These are phyloP conservation scores for Colletotrichum nymphaeae DNA, from an alignment of 2,329 filamentous ascomycete species.

Conservation along the genomic window DNA sequence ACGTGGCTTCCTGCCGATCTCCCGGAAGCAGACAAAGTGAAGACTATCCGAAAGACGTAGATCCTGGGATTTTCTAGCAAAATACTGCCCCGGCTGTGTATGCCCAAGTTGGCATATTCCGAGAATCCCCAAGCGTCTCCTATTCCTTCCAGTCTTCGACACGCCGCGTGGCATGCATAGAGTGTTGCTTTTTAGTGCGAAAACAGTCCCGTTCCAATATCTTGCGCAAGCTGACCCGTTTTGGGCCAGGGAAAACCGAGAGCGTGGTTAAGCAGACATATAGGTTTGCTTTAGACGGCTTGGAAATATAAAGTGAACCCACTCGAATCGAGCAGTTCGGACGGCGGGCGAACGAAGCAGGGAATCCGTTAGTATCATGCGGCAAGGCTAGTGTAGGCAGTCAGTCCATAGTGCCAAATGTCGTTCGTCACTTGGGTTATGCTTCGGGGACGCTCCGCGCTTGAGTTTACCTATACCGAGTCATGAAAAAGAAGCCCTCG, in stretches of 20 bases:
- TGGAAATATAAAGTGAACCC: background rate
- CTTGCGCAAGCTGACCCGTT: background rate
- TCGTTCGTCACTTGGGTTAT: background rate
- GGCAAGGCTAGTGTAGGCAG: background rate
- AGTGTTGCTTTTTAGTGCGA: background rate
- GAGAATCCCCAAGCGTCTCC: background rate
- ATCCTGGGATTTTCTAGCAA: background rate
- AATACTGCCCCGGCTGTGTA: background rate
- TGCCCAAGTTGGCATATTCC: background rate
- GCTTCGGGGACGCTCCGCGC: background rate
- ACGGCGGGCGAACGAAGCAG: constrained; percentile 1
- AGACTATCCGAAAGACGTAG: background rate
- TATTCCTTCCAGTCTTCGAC: background rate
- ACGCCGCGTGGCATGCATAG: background rate
- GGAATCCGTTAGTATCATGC: constrained; percentile 17
- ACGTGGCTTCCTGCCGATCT: background rate
- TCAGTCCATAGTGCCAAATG: background rate
- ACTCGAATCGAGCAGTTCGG: background rate
- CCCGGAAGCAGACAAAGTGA: background rate
- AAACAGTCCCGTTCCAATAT: too few relatives aligned
- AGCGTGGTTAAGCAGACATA: background rate
- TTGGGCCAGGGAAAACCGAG: background rate
- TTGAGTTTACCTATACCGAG: background rate
- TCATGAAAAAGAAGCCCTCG: constrained; percentile 2
- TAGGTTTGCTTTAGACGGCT: background rate